A percentile compares a stretch with the other conserved stretches of the same genome.
These are phyloP conservation scores for Ophiostoma fasciatum DNA, from an alignment of 2,329 filamentous ascomycete species.

Conservation along the genomic window DNA sequence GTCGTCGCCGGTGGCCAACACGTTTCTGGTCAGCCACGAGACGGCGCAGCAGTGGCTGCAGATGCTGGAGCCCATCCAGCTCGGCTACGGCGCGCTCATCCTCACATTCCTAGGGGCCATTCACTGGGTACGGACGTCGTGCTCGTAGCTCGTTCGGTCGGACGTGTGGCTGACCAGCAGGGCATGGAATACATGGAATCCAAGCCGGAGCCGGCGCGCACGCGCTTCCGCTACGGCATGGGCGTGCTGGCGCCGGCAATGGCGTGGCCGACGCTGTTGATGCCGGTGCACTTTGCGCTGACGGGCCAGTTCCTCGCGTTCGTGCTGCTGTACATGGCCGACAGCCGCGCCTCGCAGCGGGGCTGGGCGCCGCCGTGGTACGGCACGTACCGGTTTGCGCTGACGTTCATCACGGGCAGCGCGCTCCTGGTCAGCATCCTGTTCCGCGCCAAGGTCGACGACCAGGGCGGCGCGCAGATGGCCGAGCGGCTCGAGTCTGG, in stretches of 20 bases:
- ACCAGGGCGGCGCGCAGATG: slow-evolving; percentile 18
- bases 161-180: slow-evolving; percentile 12
- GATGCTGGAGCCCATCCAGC: slow-evolving; percentile 70
- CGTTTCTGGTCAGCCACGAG: slow-evolving; percentile 50
- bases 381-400: slow-evolving; percentile 73
- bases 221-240: slow-evolving; percentile 68
- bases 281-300: slow-evolving; percentile 73
- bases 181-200: slow-evolving; percentile 70
- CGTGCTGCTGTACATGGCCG: slow-evolving; percentile 71
- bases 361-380: slow-evolving; percentile 85
- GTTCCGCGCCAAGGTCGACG: slow-evolving; percentile 61
- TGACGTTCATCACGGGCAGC: slow-evolving; percentile 77
- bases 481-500: slow-evolving; percentile 22
- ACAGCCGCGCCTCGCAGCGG: slow-evolving; percentile 53
- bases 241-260: slow-evolving; percentile 66
- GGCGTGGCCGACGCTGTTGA: slow-evolving; percentile 78
- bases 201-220: slow-evolving; percentile 44
- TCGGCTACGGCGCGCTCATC: slow-evolving; percentile 84
- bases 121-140: slow-evolving; percentile 49
- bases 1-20: slow-evolving; percentile 49
- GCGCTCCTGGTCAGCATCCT: slow-evolving; percentile 71
- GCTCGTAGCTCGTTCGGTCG: neutral
- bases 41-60: slow-evolving; percentile 58
- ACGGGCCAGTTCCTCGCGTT: slow-evolving; percentile 79
- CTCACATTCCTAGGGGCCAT: slow-evolving; percentile 88